phyloP scores from a whole-genome alignment of 257 asterid genomes.

The Paulownia fortunei region DNA sequence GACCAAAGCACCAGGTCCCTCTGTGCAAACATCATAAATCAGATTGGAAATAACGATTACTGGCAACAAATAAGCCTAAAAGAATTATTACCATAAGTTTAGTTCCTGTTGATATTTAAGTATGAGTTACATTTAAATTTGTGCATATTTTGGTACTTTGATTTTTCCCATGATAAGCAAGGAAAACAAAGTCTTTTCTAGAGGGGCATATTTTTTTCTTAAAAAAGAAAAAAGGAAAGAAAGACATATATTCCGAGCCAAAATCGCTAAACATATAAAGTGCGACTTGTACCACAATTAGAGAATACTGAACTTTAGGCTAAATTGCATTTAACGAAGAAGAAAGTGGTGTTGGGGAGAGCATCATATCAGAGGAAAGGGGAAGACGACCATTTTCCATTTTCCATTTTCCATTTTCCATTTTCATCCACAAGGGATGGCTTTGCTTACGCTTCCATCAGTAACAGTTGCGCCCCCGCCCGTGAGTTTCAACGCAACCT shows the following conservation, averaged over 20 bases:
- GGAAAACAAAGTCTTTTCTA: no score
- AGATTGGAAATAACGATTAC: no score
- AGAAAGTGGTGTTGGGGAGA: not conserved
- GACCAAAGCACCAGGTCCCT: no score
- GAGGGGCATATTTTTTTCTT: no score
- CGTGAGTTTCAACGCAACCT: constrained; percentile 16
- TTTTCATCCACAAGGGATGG: constrained; percentile 12
- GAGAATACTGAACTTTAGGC: no score
- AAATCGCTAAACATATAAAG: not conserved
- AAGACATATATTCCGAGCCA: not conserved
- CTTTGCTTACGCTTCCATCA: constrained; percentile 29
- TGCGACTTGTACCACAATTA: not conserved
- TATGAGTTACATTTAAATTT: no score
- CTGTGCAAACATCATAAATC: no score
- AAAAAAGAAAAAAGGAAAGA: not conserved
- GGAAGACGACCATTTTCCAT: not conserved
- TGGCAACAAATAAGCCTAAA: no score
- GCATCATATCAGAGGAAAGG: not conserved
- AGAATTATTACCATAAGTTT: no score
- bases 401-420: not conserved
- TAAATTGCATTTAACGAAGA: not conserved
- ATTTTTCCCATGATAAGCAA: no score
- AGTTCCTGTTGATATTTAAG: no score
- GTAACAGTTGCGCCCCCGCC: constrained; percentile 10
- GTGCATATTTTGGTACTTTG: no score